phyloP scores from a whole-genome alignment of 2,329 filamentous ascomycete species.

The Epichloe sibirici region DNA sequence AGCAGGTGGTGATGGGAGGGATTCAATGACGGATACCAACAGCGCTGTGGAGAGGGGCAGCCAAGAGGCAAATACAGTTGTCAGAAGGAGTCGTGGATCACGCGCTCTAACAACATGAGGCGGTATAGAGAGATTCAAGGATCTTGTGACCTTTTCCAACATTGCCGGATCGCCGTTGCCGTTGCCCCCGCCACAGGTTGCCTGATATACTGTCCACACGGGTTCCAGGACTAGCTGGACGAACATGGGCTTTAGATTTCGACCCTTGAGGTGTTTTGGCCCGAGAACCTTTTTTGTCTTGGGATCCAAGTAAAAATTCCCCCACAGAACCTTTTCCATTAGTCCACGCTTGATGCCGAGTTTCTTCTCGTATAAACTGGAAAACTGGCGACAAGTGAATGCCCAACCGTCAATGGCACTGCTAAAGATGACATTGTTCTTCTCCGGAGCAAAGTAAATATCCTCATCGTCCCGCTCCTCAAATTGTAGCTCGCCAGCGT shows the following conservation, averaged over 20 bases:
- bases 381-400: constrained; percentile 92
- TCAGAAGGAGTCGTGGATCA: constrained; percentile 74
- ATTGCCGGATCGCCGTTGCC: constrained; percentile 72
- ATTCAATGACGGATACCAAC: constrained; percentile 87
- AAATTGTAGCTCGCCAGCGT: constrained; percentile 54
- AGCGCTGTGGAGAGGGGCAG: constrained; percentile 85
- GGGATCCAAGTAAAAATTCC: constrained; percentile 89
- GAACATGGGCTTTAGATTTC: constrained; percentile 90
- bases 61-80: constrained; percentile 79
- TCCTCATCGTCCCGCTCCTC: constrained; percentile 93
- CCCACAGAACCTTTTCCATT: constrained; percentile 93
- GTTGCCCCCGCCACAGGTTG: constrained; percentile 69
- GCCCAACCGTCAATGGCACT: constrained; percentile 99
- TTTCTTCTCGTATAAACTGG: constrained; percentile 88
- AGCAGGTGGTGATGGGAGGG: constrained; percentile 67
- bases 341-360: constrained; percentile 80
- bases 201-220: constrained; percentile 91
- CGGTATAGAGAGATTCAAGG: constrained; percentile 70
- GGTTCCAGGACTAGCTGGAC: constrained; percentile 92
- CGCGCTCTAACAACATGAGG: constrained; percentile 74
- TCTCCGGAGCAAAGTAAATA: constrained; percentile 94
- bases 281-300: constrained; percentile 92
- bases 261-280: constrained; percentile 83
- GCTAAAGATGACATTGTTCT: constrained; percentile 98
- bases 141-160: constrained; percentile 91